Evolutionary conservation across 306 rosid species (phyloP), one percentile per base, ranked within the genome.

Genomic region (Fragaria ananassa): DNA sequence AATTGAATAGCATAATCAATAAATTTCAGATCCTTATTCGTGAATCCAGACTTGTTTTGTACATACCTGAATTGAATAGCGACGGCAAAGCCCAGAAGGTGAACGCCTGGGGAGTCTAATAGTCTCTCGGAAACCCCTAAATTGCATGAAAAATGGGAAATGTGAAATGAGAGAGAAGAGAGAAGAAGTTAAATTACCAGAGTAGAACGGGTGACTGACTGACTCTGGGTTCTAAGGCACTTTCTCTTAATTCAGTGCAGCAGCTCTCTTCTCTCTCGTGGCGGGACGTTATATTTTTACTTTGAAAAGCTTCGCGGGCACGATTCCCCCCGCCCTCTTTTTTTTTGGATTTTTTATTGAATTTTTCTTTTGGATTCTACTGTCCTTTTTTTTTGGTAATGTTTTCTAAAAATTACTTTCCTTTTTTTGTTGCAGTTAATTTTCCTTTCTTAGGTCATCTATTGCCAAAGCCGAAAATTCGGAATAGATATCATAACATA

Each of bases 291-390:
- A 10, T 12, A 10, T 12, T 61, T 29, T 29, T 31, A 61, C 41
- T 61, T 61, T 14, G 19, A 61, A 57, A 25, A 61, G 6, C 67
- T 61, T 61, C 41, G n/a, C 67, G 67, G 67, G 67, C 41, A 61
- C 67, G 67, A 61, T 61, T 31, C 31, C 8, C 3, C n/a, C 2
- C 34, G 25, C 25, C 25, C 25, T 23, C 25, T 23, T 23, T 12
- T 12, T 29, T 5, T 13, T 0, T 14, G 4, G 4, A 3, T 12
- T 25, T 3, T 25, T 60, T 60, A 31, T 3, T 31, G 4, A 31
- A 31, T 60, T 60, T 21, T 8, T 57, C 1, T 2, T 9, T 8
- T 37, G 41, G 4, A 1, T 57, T 21, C 3, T 56, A 3, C 8
- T 53, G 7, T 57, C 10, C 5, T 57, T 58, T 7, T 58, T 7